Evolutionary conservation across 352 stramenopile genomes (phyloP).

Genomic region (Aphanomyces astaci): DNA sequence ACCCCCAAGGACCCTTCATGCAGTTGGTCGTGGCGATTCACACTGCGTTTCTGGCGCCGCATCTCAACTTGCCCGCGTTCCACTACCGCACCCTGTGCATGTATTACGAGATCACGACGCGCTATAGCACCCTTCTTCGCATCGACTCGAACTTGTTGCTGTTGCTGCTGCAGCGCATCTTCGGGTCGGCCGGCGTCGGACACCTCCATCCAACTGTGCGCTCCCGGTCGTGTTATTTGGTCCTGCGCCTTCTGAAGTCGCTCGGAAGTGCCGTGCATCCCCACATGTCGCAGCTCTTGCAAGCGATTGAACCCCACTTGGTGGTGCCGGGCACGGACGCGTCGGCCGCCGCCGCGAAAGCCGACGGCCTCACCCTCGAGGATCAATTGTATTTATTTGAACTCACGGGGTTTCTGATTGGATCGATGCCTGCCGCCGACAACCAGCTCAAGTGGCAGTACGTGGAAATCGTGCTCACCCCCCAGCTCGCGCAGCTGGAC

Average conservation of each 20-base stretch:
- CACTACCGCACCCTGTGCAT: constrained; percentile 48
- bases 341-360: constrained; percentile 29
- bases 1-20: constrained; percentile 53
- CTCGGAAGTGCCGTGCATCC: constrained; percentile 58
- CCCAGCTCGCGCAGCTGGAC: constrained; percentile 58
- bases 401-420: constrained; percentile 73
- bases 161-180: constrained; percentile 75
- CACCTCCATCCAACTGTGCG: constrained; percentile 50
- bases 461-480: constrained; percentile 60
- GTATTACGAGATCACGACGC: constrained; percentile 74
- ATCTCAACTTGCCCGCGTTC: constrained; percentile 28
- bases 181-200: constrained; percentile 60
- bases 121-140: constrained; percentile 69
- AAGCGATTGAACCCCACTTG: constrained; percentile 54
- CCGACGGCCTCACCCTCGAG: constrained; percentile 47
- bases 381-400: constrained; percentile 85
- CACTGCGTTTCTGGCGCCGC: constrained; percentile 31
- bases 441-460: constrained; percentile 57
- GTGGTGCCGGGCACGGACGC: constrained; percentile 37
- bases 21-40: constrained; percentile 66
- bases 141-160: constrained; percentile 56
- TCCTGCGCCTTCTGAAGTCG: constrained; percentile 69
- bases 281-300: constrained; percentile 67
- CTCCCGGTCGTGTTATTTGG: constrained; percentile 78
- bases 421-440: constrained; percentile 37